Evolutionary conservation across 129 eudicot genomes (phyloP).

Genomic region (Glebionis coronaria): DNA sequence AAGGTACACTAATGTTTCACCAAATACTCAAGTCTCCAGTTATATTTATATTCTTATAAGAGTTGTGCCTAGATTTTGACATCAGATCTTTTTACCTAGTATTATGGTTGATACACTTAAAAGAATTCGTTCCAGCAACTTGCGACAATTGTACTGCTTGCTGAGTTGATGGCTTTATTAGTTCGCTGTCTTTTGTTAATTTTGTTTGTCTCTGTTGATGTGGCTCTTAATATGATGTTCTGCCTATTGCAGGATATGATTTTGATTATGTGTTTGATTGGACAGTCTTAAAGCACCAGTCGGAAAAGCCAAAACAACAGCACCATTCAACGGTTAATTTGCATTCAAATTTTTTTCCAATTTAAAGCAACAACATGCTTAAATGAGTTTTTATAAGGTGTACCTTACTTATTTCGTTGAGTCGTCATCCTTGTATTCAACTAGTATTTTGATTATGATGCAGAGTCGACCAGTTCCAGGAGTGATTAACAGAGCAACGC

Average conservation of each 20-base stretch:
- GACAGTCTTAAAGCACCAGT: conserved; percentile 77
- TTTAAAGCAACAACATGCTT: conserved; percentile 4
- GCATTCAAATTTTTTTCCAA: background rate
- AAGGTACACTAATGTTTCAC: conserved; percentile 45
- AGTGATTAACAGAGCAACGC: conserved; percentile 49
- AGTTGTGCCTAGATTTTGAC: background rate
- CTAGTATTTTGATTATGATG: conserved; percentile 18
- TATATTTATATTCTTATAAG: background rate
- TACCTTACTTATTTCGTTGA: background rate
- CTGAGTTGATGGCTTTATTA: background rate
- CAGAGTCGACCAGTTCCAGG: conserved; percentile 63
- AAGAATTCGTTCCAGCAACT: no score
- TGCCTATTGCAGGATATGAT: conserved; percentile 51
- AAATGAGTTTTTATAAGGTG: background rate
- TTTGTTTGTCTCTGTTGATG: background rate
- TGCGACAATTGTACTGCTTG: background rate
- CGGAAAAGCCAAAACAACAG: conserved; percentile 48
- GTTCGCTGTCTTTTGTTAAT: background rate
- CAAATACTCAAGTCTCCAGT: background rate
- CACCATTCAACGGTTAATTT: conserved; percentile 41
- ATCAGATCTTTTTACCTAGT: background rate
- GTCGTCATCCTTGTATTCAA: background rate
- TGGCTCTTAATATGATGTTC: conserved; percentile 2
- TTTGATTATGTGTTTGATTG: conserved; percentile 85
- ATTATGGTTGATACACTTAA: no score